Percentiles rank a stretch among this genome's conserved stretches.
These are phyloP conservation scores for Auriculariales sp. DNA, from an alignment of 768 basidiomycete species.

Conservation along the genomic window DNA sequence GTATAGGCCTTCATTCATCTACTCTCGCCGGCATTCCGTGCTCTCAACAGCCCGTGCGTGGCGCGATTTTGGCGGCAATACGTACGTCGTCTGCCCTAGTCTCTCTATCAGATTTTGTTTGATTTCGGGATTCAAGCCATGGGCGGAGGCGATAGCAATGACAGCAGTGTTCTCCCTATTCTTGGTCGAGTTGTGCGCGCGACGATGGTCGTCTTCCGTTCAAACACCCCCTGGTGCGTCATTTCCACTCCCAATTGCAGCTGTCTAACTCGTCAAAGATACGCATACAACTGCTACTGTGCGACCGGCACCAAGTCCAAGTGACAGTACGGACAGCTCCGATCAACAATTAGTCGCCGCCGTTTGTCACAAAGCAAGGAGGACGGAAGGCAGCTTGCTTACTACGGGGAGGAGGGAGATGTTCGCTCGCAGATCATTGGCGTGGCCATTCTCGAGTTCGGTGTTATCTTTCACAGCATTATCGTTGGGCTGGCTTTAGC, in stretches of 20 bases:
- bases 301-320: constrained; percentile 32
- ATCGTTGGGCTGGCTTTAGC: constrained; percentile 86
- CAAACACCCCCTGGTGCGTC: constrained; percentile 33
- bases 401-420: constrained; percentile 22
- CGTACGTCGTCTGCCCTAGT: constrained; percentile 27
- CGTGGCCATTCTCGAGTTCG: constrained; percentile 86
- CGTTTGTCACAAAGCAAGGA: constrained; percentile 5
- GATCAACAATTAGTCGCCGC: constrained; percentile 10
- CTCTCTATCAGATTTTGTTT: neutral
- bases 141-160: constrained; percentile 68
- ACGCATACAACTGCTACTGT: constrained; percentile 54
- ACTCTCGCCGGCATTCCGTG: constrained; percentile 58
- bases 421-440: constrained; percentile 64
- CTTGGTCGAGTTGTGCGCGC: constrained; percentile 70
- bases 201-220: constrained; percentile 55
- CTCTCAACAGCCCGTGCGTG: constrained; percentile 57
- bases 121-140: constrained; percentile 36
- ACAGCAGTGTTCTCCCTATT: constrained; percentile 74
- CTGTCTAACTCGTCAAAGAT: constrained; percentile 23
- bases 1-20: constrained; percentile 85
- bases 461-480: constrained; percentile 75
- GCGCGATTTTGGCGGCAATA: constrained; percentile 55
- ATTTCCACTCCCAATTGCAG: constrained; percentile 20
- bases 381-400: constrained; percentile 5
- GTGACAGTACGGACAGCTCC: constrained; percentile 7